phyloP scores from a whole-genome alignment of 257 asterid genomes.

The Agastache rugosa region DNA sequence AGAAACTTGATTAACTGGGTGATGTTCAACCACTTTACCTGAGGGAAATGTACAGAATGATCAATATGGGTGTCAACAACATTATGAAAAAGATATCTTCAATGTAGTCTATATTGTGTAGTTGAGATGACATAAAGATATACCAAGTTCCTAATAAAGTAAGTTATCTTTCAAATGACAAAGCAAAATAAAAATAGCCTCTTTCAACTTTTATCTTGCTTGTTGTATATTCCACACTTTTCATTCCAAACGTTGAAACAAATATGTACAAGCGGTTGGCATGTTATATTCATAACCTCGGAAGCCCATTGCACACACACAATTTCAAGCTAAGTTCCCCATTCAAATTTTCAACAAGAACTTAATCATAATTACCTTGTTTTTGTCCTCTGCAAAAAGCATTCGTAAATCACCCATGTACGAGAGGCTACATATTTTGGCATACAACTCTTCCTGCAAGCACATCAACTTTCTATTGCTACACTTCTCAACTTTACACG shows the following conservation, averaged over 20 bases:
- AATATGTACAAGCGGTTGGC: no score
- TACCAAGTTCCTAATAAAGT: background rate
- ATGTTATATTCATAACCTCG: background rate
- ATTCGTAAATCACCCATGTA: conserved; percentile 90
- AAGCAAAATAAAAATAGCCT: background rate
- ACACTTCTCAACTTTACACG: conserved; percentile 17
- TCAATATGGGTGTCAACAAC: conserved; percentile 5
- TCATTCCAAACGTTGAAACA: no score
- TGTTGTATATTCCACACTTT: background rate
- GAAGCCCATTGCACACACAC: conserved; percentile 23
- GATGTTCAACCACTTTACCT: conserved; percentile 21
- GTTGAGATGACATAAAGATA: background rate
- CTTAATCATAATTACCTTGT: conserved; percentile 64
- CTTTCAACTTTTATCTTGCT: conserved; percentile 14
- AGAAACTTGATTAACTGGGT: conserved; percentile 11
- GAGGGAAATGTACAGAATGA: conserved; percentile 6
- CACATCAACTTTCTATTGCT: conserved; percentile 18
- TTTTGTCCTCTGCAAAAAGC: conserved; percentile 91
- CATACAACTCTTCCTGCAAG: conserved; percentile 85
- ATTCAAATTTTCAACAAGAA: background rate
- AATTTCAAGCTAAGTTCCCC: conserved; percentile 11
- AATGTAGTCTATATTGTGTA: background rate
- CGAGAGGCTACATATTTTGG: conserved; percentile 85
- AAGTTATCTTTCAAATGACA: background rate
- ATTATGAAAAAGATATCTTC: background rate